A percentile compares a stretch with the other conserved stretches of the same genome.
These are phyloP conservation scores for Trichosanthes cucumerina DNA, from an alignment of 306 rosid species.

Conservation along the genomic window DNA sequence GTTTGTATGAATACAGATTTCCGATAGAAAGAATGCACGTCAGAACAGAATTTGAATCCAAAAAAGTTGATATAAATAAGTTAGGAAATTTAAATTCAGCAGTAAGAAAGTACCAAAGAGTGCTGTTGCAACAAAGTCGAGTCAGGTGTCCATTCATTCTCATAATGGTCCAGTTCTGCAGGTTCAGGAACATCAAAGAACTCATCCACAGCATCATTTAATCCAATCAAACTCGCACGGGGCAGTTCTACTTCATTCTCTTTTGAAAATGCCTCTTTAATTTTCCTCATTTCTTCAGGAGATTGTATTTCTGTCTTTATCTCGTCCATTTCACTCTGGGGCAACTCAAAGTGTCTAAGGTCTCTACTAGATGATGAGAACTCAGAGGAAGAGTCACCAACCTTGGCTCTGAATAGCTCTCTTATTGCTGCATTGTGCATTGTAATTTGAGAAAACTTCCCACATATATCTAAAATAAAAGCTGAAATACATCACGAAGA, in stretches of 20 bases:
- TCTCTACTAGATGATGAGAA: constrained; percentile 29
- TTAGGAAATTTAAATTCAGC: neutral
- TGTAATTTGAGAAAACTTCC: neutral
- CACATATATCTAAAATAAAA: neutral
- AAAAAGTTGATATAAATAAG: neutral
- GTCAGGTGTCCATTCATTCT: constrained; percentile 46
- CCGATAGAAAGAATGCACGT: neutral
- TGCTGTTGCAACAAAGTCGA: constrained; percentile 21
- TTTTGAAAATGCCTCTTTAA: constrained; percentile 21
- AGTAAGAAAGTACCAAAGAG: constrained; percentile 26
- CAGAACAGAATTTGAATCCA: neutral
- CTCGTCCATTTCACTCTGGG: constrained; percentile 30
- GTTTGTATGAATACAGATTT: neutral
- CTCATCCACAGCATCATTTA: constrained; percentile 65
- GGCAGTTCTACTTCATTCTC: constrained; percentile 30
- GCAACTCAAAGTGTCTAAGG: constrained; percentile 22
- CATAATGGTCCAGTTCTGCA: constrained; percentile 36
- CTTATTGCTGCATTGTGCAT: constrained; percentile 46
- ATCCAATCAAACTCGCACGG: constrained; percentile 47
- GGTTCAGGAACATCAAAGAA: constrained; percentile 78
- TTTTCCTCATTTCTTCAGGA: constrained; percentile 19
- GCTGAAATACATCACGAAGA: neutral
- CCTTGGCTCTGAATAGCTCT: constrained; percentile 50
- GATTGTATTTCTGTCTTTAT: constrained; percentile 25
- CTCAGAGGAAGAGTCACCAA: constrained; percentile 24